Evolutionary conservation across 495 filamentous ascomycete species (phyloP).

Genomic region (Aspergillus indologenus): DNA sequence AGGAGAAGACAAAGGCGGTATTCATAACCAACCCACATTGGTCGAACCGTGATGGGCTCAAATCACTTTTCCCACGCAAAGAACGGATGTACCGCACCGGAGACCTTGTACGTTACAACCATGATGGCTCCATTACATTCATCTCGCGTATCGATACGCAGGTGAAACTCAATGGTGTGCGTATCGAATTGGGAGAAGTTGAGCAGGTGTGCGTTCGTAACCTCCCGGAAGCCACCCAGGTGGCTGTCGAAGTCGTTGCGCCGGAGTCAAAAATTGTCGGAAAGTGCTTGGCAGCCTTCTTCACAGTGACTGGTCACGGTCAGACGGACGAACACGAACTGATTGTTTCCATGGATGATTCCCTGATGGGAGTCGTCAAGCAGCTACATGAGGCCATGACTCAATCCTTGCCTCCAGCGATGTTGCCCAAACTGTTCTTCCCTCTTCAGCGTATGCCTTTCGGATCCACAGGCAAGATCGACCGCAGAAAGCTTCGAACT

Average conservation of each 20-base stretch:
- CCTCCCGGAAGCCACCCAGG: conserved; percentile 34
- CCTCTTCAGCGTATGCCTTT: conserved; percentile 55
- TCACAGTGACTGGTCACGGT: conserved; percentile 27
- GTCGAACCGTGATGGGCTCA: conserved; percentile 27
- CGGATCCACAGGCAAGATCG: conserved; percentile 57
- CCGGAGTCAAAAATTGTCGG: conserved; percentile 34
- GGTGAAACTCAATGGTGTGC: conserved; percentile 63
- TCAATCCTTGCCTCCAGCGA: conserved; percentile 47
- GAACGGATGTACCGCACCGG: conserved; percentile 49
- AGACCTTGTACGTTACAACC: conserved; percentile 52
- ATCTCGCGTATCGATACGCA: conserved; percentile 62
- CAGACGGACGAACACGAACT: conserved; percentile 25
- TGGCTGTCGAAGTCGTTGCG: conserved; percentile 43
- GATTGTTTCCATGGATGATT: conserved; percentile 33
- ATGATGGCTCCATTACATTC: conserved; percentile 48
- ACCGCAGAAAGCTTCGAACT: conserved; percentile 53
- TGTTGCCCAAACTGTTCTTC: conserved; percentile 63
- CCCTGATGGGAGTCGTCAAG: conserved; percentile 30
- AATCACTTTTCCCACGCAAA: conserved; percentile 24
- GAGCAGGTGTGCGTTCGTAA: conserved; percentile 50
- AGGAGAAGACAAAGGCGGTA: conserved; percentile 51
- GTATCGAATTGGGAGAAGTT: conserved; percentile 64
- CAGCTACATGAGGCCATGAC: conserved; percentile 33
- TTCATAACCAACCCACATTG: conserved; percentile 57
- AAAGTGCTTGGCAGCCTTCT: conserved; percentile 44